A percentile compares a stretch with the other conserved stretches of the same genome.
Evolutionary conservation across 139 green algal species (phyloP).

Genomic region (Chlamydomonas eustigma): DNA sequence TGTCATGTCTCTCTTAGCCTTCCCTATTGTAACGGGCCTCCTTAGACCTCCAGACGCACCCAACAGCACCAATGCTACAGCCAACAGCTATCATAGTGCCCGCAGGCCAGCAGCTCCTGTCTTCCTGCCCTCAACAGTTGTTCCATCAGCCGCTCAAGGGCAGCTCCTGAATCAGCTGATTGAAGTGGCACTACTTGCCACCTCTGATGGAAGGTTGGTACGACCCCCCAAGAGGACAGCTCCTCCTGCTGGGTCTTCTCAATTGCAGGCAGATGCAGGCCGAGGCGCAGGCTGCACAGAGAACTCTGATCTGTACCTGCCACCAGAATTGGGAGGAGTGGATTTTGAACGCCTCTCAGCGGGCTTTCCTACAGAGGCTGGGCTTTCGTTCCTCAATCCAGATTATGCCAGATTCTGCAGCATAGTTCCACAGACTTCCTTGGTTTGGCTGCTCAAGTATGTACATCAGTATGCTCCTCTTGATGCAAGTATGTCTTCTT

Average conservation of each 20-base stretch:
- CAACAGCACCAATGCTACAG: neutral
- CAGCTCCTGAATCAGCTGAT: neutral
- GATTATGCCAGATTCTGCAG: neutral
- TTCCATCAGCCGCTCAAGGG: neutral
- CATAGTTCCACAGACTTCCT: neutral
- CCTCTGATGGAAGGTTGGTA: neutral
- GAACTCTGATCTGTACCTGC: neutral
- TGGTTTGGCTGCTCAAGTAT: neutral
- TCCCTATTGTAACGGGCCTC: neutral
- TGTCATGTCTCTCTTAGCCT: neutral
- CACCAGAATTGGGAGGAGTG: neutral
- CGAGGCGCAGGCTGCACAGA: neutral
- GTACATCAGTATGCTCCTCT: no score
- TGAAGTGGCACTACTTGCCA: neutral
- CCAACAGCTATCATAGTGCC: no score
- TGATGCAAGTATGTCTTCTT: no score
- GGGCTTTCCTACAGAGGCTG: neutral
- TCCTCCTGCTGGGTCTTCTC: neutral
- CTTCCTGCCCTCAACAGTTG: neutral
- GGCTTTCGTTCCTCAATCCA: neutral
- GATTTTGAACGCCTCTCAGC: neutral
- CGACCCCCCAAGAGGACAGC: no score
- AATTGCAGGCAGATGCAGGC: neutral
- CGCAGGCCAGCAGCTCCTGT: neutral
- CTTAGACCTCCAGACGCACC: neutral